Conservation (phyloP, 2,329 filamentous ascomycete genomes). For the Talaromyces albobiverticillius region DNA sequence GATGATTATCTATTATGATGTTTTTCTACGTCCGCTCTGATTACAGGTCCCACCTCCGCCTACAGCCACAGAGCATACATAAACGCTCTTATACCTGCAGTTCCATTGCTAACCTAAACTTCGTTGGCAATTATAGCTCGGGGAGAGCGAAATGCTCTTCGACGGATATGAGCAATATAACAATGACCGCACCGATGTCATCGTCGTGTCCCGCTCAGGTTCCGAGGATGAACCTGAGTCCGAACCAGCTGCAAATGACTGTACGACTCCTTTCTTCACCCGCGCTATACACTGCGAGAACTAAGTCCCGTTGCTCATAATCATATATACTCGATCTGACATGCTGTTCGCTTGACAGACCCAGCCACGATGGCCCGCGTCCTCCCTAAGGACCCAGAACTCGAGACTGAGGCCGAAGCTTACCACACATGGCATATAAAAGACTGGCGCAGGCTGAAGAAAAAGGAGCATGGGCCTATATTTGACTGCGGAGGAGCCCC, state of each 20-base stretch:
- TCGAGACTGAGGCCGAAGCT: slow-evolving; percentile 73
- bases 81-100: background rate
- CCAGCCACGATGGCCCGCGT: slow-evolving; percentile 82
- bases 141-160: slow-evolving; percentile 61
- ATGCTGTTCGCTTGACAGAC: slow-evolving; percentile 46
- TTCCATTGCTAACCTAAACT: slow-evolving; percentile 26
- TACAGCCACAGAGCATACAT: background rate
- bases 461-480: slow-evolving; percentile 81
- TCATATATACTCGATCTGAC: slow-evolving; percentile 6
- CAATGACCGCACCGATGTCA: slow-evolving; percentile 61
- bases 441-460: slow-evolving; percentile 71
- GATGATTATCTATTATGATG: background rate
- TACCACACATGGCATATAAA: slow-evolving; percentile 84
- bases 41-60: background rate
- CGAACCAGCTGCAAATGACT: slow-evolving; percentile 58
- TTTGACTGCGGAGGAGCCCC: slow-evolving; percentile 85
- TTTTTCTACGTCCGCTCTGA: background rate
- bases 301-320: slow-evolving; percentile 12
- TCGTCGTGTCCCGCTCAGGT: slow-evolving; percentile 61
- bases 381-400: slow-evolving; percentile 73
- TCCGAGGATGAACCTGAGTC: slow-evolving; percentile 56
- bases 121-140: slow-evolving; percentile 40
- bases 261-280: slow-evolving; percentile 33
- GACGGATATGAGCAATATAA: slow-evolving; percentile 57
- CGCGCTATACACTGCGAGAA: background rate